These are phyloP conservation scores for Orbilia oligospora DNA, from an alignment of 2,329 filamentous ascomycete species.

Conservation along the genomic window DNA sequence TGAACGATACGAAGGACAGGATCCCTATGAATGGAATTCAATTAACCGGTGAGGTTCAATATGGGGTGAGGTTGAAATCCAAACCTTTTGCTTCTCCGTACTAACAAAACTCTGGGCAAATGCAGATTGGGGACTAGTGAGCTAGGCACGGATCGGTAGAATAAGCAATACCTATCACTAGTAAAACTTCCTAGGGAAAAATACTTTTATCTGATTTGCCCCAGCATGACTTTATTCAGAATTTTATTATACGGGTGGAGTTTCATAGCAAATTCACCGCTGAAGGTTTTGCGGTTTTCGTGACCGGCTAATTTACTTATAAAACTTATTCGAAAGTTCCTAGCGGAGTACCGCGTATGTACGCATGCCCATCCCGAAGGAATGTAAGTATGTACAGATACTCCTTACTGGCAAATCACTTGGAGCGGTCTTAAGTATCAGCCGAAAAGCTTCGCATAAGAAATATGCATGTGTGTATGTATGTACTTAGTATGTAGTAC, in stretches of 20 bases:
- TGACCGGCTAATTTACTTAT: conserved; percentile 33
- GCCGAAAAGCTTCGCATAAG: conserved; percentile 14
- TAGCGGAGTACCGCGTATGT: background rate
- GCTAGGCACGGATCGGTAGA: conserved; percentile 53
- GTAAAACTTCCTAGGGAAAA: conserved; percentile 24
- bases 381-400: too few species aligned
- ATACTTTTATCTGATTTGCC: conserved; percentile 33
- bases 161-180: conserved; percentile 50
- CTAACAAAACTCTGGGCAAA: conserved; percentile 8
- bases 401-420: background rate
- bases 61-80: conserved; percentile 30
- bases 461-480: too few species aligned
- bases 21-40: conserved; percentile 23
- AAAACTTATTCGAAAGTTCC: conserved; percentile 18
- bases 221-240: conserved; percentile 1
- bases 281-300: conserved; percentile 16
- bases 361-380: too few species aligned
- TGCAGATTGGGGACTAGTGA: conserved; percentile 35
- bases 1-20: conserved; percentile 53
- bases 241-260: conserved; percentile 28
- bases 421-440: conserved; percentile 16
- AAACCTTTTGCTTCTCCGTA: too few species aligned
- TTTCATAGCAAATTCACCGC: conserved; percentile 5
- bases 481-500: too few species aligned
- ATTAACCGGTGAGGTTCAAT: conserved; percentile 44